These are phyloP conservation scores for Karstenula rhodostoma DNA, from an alignment of 2,329 filamentous ascomycete species.

Conservation along the genomic window DNA sequence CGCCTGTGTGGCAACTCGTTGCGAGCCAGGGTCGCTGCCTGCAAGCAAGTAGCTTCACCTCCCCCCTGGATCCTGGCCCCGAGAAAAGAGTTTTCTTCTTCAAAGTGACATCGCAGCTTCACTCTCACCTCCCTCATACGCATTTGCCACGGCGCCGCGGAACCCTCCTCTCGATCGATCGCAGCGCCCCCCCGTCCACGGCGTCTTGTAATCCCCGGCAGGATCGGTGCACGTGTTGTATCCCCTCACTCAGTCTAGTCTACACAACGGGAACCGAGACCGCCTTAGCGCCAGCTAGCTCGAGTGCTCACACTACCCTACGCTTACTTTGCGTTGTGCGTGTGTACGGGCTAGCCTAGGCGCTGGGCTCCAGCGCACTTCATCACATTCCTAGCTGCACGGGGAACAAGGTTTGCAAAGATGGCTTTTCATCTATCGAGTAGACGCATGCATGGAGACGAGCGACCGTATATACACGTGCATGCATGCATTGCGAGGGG, in stretches of 20 bases:
- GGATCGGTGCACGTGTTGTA: conserved; percentile 6
- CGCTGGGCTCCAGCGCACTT: too few relatives aligned
- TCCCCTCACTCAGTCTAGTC: not conserved
- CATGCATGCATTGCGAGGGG: not conserved
- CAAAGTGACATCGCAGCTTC: not conserved
- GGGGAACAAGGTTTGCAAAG: conserved; percentile 4
- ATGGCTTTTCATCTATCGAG: not conserved
- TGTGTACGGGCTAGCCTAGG: not conserved
- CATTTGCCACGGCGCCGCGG: not conserved
- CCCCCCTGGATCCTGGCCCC: too few relatives aligned
- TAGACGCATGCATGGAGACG: too few relatives aligned
- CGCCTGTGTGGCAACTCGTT: not conserved
- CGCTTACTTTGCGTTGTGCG: too few relatives aligned
- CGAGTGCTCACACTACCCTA: too few relatives aligned
- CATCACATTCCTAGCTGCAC: too few relatives aligned
- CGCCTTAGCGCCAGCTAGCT: not conserved
- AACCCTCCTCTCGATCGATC: not conserved
- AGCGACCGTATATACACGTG: too few relatives aligned
- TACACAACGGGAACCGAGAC: conserved; percentile 3
- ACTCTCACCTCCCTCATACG: not conserved
- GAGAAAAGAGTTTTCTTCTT: not conserved
- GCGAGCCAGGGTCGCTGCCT: not conserved
- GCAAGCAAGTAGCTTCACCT: not conserved
- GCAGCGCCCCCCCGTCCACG: not conserved
- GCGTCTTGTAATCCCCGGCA: conserved; percentile 2